Conservation (phyloP, 768 basidiomycete species). For the Lentinus tigrinus region DNA sequence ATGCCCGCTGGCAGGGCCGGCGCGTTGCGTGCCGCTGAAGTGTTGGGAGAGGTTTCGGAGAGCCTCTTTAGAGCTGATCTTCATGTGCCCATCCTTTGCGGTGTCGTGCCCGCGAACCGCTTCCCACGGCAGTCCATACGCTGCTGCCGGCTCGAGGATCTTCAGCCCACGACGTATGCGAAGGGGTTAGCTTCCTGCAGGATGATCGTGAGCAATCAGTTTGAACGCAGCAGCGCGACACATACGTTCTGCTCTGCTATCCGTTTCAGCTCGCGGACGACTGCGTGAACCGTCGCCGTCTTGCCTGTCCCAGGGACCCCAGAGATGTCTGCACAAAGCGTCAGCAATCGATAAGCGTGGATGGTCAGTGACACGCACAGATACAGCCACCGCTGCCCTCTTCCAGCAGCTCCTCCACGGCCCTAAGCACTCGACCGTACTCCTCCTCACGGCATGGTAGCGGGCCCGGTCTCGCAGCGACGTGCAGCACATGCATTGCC, state of each 20-base stretch:
- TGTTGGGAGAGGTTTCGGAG: conserved; percentile 74
- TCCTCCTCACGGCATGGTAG: conserved; percentile 89
- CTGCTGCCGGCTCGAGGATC: conserved; percentile 87
- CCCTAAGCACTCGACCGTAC: conserved; percentile 69
- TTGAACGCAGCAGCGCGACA: conserved; percentile 3
- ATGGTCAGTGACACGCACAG: conserved; percentile 53
- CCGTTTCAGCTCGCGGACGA: conserved; percentile 84
- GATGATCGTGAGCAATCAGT: not conserved
- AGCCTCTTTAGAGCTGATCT: conserved; percentile 77
- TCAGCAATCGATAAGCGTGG: not conserved
- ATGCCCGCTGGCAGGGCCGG: conserved; percentile 72
- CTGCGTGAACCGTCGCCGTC: conserved; percentile 95
- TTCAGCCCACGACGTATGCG: conserved; percentile 91
- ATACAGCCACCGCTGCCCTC: conserved; percentile 95
- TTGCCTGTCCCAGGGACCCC: conserved; percentile 99
- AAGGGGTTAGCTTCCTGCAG: conserved; percentile 88
- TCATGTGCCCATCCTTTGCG: conserved; percentile 58
- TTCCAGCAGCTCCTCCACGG: conserved; percentile 83
- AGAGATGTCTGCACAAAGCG: conserved; percentile 71
- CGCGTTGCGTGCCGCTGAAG: conserved; percentile 63
- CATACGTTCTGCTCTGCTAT: conserved; percentile 81
- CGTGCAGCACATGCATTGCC: conserved; percentile 89
- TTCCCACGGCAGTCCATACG: conserved; percentile 92
- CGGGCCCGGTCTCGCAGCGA: conserved; percentile 86
- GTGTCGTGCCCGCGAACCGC: conserved; percentile 81